These are phyloP conservation scores for Colletotrichum simmondsii DNA, from an alignment of 2,329 filamentous ascomycete genomes.

Conservation along the genomic window DNA sequence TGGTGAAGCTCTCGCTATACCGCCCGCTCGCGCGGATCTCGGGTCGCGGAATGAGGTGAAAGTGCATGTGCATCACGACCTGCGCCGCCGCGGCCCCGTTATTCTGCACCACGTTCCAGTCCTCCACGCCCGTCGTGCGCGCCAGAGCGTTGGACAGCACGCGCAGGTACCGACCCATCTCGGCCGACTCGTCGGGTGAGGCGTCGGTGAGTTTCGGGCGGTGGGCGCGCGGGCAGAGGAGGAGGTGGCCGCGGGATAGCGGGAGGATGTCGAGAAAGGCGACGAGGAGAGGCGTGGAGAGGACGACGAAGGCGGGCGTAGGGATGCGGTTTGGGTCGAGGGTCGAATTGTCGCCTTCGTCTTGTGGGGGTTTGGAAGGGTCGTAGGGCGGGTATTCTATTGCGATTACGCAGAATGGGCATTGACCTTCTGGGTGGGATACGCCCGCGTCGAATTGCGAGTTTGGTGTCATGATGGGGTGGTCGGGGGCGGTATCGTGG, in stretches of 20 bases:
- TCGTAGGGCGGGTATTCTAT: slow-evolving; percentile 59
- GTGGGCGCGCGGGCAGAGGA: slow-evolving; percentile 83
- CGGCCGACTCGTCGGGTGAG: slow-evolving; percentile 68
- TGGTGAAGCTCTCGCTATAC: slow-evolving; percentile 76
- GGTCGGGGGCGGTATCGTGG: background rate
- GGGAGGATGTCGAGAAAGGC: slow-evolving; percentile 96
- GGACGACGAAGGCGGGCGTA: slow-evolving; percentile 71
- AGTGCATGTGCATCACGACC: slow-evolving; percentile 93
- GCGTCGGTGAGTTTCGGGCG: slow-evolving; percentile 82
- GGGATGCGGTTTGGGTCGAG: slow-evolving; percentile 47
- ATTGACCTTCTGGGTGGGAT: slow-evolving; percentile 49
- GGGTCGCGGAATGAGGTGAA: slow-evolving; percentile 91
- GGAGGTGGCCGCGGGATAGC: slow-evolving; percentile 82
- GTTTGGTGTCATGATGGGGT: slow-evolving; percentile 22
- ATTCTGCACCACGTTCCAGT: slow-evolving; percentile 98
- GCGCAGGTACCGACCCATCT: slow-evolving; percentile 76
- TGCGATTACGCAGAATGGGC: slow-evolving; percentile 73
- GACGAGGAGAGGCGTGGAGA: slow-evolving; percentile 81
- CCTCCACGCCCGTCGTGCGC: slow-evolving; percentile 74
- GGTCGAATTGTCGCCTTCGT: slow-evolving; percentile 40
- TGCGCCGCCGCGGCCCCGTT: slow-evolving; percentile 91
- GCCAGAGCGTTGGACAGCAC: slow-evolving; percentile 78
- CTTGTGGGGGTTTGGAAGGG: slow-evolving; percentile 53
- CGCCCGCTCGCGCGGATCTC: slow-evolving; percentile 67
- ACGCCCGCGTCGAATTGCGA: slow-evolving; percentile 31